These are phyloP conservation scores for Saccharomycopsis hybrid DNA, from an alignment of 1,139 yeast genomes.

Conservation along the genomic window DNA sequence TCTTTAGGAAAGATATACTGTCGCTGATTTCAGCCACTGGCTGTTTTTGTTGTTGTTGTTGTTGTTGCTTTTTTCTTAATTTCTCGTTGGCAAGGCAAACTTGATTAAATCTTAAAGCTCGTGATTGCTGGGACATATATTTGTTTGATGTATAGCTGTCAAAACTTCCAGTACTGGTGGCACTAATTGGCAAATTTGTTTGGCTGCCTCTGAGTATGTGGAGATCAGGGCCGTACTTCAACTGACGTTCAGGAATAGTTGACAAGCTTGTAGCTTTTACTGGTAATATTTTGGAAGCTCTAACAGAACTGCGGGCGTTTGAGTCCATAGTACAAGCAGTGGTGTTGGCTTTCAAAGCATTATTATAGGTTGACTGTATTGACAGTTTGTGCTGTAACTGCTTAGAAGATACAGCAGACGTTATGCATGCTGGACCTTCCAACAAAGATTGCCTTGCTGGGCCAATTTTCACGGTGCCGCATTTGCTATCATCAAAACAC, in stretches of 20 bases:
- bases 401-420: background rate
- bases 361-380: background rate
- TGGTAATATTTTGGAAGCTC: too few relatives aligned
- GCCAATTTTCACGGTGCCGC: conserved; percentile 20
- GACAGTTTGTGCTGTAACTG: background rate
- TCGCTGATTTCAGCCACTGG: conserved; percentile 1
- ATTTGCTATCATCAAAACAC: conserved; percentile 16
- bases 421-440: background rate
- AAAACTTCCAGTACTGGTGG: conserved; percentile 7
- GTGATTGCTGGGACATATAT: conserved; percentile 4
- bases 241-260: background rate
- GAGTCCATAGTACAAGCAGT: conserved; percentile 11
- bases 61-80: too few relatives aligned
- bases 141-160: conserved; percentile 1
- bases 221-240: too few relatives aligned
- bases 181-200: conserved; percentile 2
- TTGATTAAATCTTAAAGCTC: conserved; percentile 17
- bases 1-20: conserved; percentile 11
- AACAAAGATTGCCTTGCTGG: conserved; percentile 12
- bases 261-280: background rate
- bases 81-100: conserved; percentile 19
- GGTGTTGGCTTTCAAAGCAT: conserved; percentile 3
- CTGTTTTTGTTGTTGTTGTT: too few relatives aligned
- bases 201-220: too few relatives aligned
- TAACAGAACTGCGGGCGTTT: too few relatives aligned